A percentile compares a stretch with the other conserved stretches of the same genome.
These are phyloP conservation scores for Pichia sp. DNA, from an alignment of 1,139 yeast species.

Conservation along the genomic window DNA sequence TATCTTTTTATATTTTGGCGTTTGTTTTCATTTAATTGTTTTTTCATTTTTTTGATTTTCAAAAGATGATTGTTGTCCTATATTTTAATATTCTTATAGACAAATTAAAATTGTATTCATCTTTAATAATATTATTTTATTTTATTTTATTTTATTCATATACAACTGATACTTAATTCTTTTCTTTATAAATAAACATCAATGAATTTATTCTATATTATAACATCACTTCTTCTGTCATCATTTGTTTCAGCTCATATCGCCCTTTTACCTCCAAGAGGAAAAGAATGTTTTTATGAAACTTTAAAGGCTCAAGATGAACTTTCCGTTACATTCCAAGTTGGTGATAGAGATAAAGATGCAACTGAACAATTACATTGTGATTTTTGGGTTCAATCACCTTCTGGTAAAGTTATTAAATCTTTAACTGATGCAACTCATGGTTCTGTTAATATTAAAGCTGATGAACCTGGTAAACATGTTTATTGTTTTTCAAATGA, in stretches of 20 bases:
- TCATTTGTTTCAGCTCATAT: constrained; percentile 54
- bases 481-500: constrained; percentile 92
- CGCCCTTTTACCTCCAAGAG: constrained; percentile 76
- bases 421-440: constrained; percentile 58
- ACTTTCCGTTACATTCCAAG: constrained; percentile 85
- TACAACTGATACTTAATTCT: no score
- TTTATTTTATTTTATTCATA: no score
- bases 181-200: no score
- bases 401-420: constrained; percentile 50
- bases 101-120: no score
- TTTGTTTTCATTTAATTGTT: no score
- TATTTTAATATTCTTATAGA: no score
- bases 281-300: constrained; percentile 87
- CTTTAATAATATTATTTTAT: no score
- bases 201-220: neutral
- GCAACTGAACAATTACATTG: constrained; percentile 71
- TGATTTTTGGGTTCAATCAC: constrained; percentile 65
- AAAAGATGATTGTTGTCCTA: no score
- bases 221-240: neutral
- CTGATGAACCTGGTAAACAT: constrained; percentile 66
- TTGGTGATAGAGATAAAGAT: constrained; percentile 81
- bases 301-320: constrained; percentile 77
- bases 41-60: no score
- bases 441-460: constrained; percentile 70
- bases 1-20: no score